phyloP scores from a whole-genome alignment of 2,329 filamentous ascomycete genomes.

The Hypoxylon sp. region DNA sequence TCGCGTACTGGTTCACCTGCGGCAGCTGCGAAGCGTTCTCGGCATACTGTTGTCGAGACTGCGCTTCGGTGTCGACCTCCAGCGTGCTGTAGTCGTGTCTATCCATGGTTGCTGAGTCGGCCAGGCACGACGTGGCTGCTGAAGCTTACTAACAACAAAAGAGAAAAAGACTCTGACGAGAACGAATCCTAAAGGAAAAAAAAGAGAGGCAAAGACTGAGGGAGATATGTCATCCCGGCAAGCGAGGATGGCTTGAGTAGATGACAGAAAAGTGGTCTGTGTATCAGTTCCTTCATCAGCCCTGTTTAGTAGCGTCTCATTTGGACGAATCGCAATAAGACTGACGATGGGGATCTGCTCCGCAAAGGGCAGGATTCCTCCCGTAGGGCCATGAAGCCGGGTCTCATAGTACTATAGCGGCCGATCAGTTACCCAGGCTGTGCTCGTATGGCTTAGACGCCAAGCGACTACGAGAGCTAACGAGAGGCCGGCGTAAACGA shows the following conservation, averaged over 20 bases:
- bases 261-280: conserved; percentile 26
- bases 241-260: no score
- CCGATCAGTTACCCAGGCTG: conserved; percentile 14
- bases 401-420: conserved; percentile 3
- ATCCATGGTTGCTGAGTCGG: conserved; percentile 19
- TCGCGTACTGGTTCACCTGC: conserved; percentile 48
- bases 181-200: conserved; percentile 1
- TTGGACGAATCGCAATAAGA: conserved; percentile 20
- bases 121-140: conserved; percentile 7
- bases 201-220: neutral
- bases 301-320: conserved; percentile 20
- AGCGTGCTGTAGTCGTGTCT: conserved; percentile 33
- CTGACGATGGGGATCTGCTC: conserved; percentile 2
- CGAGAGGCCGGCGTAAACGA: conserved; percentile 11
- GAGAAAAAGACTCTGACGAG: conserved; percentile 1
- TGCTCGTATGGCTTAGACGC: conserved; percentile 2
- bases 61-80: conserved; percentile 31
- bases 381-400: conserved; percentile 7
- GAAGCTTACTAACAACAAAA: conserved; percentile 11
- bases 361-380: conserved; percentile 25
- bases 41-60: conserved; percentile 19
- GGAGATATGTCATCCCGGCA: conserved; percentile 15
- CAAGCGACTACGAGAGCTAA: conserved; percentile 14
- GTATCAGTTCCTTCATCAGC: conserved; percentile 16
- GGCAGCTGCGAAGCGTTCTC: conserved; percentile 39